phyloP scores from a whole-genome alignment of 2,329 filamentous ascomycete genomes.

The Botrytis sinoallii region DNA sequence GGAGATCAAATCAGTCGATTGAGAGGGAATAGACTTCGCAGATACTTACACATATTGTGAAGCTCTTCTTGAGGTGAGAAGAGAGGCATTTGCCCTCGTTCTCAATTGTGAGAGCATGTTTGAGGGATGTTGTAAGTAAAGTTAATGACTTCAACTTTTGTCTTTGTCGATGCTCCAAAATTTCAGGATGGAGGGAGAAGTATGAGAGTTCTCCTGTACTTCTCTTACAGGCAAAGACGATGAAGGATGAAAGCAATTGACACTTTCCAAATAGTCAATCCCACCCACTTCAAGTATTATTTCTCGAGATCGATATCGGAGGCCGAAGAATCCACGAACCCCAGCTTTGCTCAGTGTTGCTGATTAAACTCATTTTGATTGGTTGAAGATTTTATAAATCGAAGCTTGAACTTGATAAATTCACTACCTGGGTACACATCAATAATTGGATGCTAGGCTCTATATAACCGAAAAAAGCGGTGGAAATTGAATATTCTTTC shows the following conservation, averaged over 20 bases:
- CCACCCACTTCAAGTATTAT: constrained; percentile 1
- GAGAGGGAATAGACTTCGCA: neutral
- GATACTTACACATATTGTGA: constrained; percentile 35
- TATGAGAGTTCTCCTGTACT: neutral
- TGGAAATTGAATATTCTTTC: no score
- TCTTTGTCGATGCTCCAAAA: neutral
- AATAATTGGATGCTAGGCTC: no score
- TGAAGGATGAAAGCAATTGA: neutral
- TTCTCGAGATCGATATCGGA: constrained; percentile 22
- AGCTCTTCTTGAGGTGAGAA: constrained; percentile 32
- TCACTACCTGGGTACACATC: neutral
- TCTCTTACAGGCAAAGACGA: neutral
- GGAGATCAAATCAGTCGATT: constrained; percentile 19
- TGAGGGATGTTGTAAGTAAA: constrained; percentile 12
- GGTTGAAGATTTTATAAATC: neutral
- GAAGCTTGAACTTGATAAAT: neutral
- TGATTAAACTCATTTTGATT: constrained; percentile 9
- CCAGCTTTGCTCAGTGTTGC: constrained; percentile 17
- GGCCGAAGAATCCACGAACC: constrained; percentile 1
- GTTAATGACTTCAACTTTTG: constrained; percentile 10
- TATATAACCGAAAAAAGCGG: no score
- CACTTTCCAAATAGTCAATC: neutral
- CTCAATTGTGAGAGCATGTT: constrained; percentile 35
- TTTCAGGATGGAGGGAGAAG: neutral
- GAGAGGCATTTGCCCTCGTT: constrained; percentile 31